Conservation (phyloP, 73 alveolate genomes). For the Tetrahymena elliotti region DNA sequence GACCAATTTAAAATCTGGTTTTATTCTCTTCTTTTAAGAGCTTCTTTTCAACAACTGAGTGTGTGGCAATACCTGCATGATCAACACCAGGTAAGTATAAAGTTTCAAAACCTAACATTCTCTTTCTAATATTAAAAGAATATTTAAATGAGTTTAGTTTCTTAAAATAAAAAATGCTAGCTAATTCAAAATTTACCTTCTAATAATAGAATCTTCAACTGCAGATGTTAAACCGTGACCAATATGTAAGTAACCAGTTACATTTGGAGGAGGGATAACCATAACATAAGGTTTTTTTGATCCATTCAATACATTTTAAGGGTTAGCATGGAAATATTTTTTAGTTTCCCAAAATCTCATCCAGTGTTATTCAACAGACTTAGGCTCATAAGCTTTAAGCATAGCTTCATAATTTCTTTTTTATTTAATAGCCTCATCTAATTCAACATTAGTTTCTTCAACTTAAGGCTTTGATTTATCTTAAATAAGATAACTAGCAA, state of each 20-base stretch:
- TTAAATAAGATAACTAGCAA: background rate
- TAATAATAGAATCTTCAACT: conserved; percentile 82
- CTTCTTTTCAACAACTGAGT: conserved; percentile 91
- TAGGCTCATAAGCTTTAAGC: conserved; percentile 84
- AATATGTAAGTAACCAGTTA: conserved; percentile 97
- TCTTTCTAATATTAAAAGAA: conserved; percentile 39
- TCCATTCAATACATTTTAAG: conserved; percentile 59
- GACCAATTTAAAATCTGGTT: conserved; percentile 78
- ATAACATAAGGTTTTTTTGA: conserved; percentile 79
- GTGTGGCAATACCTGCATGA: conserved; percentile 96
- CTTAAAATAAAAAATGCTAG: no score
- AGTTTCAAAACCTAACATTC: conserved; percentile 84
- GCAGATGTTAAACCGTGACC: conserved; percentile 83
- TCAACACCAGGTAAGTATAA: conserved; percentile 95
- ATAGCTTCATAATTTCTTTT: conserved; percentile 9
- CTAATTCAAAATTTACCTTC: conserved; percentile 4
- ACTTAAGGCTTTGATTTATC: background rate
- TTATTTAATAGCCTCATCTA: background rate
- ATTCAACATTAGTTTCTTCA: background rate
- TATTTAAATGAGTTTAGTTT: background rate
- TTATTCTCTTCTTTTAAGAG: conserved; percentile 73
- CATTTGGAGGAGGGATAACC: conserved; percentile 99
- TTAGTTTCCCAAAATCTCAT: conserved; percentile 92
- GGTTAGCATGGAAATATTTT: conserved; percentile 77
- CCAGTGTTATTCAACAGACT: conserved; percentile 90